Evolutionary conservation across 805 yeast species (phyloP), one percentile per base, ranked within the genome.

Genomic region (Blastobotrys peoriensis): DNA sequence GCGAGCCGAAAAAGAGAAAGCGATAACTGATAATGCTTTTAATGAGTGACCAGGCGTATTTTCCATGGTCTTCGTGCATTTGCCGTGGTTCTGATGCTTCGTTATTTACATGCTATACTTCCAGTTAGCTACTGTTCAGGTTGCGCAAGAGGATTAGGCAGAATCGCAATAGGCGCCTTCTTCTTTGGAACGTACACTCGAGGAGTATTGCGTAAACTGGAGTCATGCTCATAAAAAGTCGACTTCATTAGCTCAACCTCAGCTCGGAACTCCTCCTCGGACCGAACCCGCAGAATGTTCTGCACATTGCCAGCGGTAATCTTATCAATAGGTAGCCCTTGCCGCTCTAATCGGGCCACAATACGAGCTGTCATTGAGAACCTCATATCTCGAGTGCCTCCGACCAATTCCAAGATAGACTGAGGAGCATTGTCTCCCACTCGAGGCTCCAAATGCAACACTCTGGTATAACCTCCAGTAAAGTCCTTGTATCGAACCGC

Each of bases 371-470:
- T 73, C 57, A 78, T 67, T 79, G 94, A 84, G 52, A 79, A 74
- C 55, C 81, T 77, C 71, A 85, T 74, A 60, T 86, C 95, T 47
- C 78, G 68, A 60, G 70, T 64, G 3, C 81, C 78, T 55, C 85
- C 96, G 1, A 91, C 94, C 39, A 93, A 70, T 64, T 93, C 98
- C 43, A 93, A 59, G 5, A 89, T 80, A 0, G 93, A 81, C 72
- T 86, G 93, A 25, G 89, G 89, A 0, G 97, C 95, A 49, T 80
- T 83, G 62, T 93, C 98, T 45, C 93, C 89, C 38, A 82, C 64
- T 53, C 98, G 74, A 15, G 89, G 87, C 63, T 93, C 98, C 49
- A 93, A 69, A 54, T 76, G 81, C 50, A 88, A 67, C 43, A 91
- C 77, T 54, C 98, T 77, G 2, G 97, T 87, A 67, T 82, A 91